Evolutionary conservation across 2,329 filamentous ascomycete genomes (phyloP).

Genomic region (Colletotrichum chrysophilum): DNA sequence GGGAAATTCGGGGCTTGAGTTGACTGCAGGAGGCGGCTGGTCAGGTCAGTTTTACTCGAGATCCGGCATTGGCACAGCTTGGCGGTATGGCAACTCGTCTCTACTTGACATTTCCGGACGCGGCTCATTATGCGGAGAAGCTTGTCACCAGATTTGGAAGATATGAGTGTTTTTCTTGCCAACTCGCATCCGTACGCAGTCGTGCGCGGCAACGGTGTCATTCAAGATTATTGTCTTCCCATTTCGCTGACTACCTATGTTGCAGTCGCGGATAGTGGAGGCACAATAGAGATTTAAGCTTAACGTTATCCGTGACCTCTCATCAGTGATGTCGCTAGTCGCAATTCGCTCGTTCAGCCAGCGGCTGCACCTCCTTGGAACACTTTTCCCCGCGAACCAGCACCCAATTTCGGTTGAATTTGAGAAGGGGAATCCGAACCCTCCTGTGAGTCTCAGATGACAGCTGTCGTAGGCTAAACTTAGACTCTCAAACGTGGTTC

Average conservation of each 20-base stretch:
- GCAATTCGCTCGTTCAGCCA: background rate
- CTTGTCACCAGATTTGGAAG: background rate
- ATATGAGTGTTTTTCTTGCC: background rate
- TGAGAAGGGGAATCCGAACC: background rate
- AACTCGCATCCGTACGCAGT: background rate
- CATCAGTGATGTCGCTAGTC: background rate
- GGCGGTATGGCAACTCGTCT: constrained; percentile 10
- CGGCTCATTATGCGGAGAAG: background rate
- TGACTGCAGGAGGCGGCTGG: background rate
- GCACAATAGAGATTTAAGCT: background rate
- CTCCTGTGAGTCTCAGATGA: constrained; percentile 11
- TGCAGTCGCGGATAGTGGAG: background rate
- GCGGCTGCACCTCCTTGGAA: background rate
- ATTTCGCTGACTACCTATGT: background rate
- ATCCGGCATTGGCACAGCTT: constrained; percentile 11
- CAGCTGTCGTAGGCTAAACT: constrained; percentile 14
- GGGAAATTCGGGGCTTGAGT: background rate
- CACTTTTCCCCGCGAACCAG: background rate
- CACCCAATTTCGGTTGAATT: background rate
- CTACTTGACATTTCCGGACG: constrained; percentile 5
- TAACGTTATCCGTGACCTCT: background rate
- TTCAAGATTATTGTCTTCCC: background rate
- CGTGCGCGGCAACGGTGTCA: background rate
- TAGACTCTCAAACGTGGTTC: constrained; percentile 14
- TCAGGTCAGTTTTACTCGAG: constrained; percentile 4